Evolutionary conservation across 163 green algal species (phyloP).

Genomic region (Coccomyxa subellipsoidea): DNA sequence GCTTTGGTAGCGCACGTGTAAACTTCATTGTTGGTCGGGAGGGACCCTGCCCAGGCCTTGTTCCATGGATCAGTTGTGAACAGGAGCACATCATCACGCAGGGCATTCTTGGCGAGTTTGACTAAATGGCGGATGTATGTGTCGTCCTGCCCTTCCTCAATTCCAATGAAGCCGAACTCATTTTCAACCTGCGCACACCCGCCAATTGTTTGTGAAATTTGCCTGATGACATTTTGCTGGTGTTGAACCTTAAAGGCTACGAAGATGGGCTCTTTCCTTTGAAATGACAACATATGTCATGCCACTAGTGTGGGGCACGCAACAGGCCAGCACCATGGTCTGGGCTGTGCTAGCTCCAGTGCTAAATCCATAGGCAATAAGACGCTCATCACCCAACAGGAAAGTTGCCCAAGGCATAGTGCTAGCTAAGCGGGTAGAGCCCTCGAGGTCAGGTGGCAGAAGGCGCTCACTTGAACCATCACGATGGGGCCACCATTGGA

Average conservation of each 20-base stretch:
- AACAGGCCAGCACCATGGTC: too few species aligned
- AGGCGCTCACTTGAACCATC: slow-evolving; percentile 52
- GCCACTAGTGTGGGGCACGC: too few species aligned
- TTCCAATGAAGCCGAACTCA: slow-evolving; percentile 56
- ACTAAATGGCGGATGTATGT: slow-evolving; percentile 55
- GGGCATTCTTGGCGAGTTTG: slow-evolving; percentile 5
- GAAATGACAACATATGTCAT: too few species aligned
- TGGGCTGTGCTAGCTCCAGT: too few species aligned
- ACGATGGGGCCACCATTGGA: slow-evolving; percentile 55
- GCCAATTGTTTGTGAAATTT: not conserved
- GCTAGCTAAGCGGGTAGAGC: too few species aligned
- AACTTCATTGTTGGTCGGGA: slow-evolving; percentile 44
- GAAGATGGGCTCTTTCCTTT: too few species aligned
- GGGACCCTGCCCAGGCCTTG: slow-evolving; percentile 23
- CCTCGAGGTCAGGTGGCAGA: too few species aligned
- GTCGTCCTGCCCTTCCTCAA: slow-evolving; percentile 11
- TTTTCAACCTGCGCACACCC: slow-evolving; percentile 56
- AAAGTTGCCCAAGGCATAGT: too few species aligned
- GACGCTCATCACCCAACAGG: too few species aligned
- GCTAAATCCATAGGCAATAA: too few species aligned
- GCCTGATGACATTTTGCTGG: too few species aligned
- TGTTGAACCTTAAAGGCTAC: too few species aligned
- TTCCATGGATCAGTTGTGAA: slow-evolving; percentile 56
- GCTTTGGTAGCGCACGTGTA: slow-evolving; percentile 27
- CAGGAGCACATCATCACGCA: slow-evolving; percentile 42